A percentile compares a stretch with the other conserved stretches of the same genome.
Conservation (phyloP, 176 grass and related monocot species). For the Triticum urartu region DNA sequence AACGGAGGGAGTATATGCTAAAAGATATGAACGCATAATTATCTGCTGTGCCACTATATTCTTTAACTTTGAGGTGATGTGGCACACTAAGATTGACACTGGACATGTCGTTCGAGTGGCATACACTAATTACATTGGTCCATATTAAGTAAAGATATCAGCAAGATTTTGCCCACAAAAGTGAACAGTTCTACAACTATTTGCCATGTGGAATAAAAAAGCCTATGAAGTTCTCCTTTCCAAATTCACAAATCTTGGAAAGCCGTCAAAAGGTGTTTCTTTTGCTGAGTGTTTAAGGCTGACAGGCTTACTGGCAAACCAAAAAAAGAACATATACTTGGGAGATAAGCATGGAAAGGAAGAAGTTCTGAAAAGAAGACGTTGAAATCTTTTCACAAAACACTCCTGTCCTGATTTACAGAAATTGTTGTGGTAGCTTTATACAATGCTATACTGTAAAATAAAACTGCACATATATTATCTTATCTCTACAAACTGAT, state of each 20-base stretch:
- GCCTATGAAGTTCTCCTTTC: neutral
- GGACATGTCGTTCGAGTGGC: neutral
- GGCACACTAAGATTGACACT: neutral
- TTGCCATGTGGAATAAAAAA: neutral
- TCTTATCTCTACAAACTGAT: neutral
- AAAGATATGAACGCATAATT: neutral
- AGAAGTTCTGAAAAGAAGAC: neutral
- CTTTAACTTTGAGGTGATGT: neutral
- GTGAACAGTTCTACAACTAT: conserved; percentile 10
- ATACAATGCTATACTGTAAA: neutral
- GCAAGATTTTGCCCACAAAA: conserved; percentile 3
- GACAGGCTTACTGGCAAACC: neutral
- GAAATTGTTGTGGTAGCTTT: neutral
- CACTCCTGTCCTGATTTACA: neutral
- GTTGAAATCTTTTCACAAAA: neutral
- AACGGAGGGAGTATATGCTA: neutral
- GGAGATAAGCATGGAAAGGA: neutral
- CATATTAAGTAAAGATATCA: neutral
- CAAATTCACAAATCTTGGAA: neutral
- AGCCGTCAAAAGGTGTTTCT: neutral
- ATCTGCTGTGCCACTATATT: neutral
- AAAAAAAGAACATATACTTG: neutral
- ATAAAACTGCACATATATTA: neutral
- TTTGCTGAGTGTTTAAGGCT: neutral
- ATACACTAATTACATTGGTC: neutral